A percentile compares a stretch with the other conserved stretches of the same genome.
Evolutionary conservation across 169 alveolate species (phyloP).

Genomic region (Eimeria brunetti): DNA sequence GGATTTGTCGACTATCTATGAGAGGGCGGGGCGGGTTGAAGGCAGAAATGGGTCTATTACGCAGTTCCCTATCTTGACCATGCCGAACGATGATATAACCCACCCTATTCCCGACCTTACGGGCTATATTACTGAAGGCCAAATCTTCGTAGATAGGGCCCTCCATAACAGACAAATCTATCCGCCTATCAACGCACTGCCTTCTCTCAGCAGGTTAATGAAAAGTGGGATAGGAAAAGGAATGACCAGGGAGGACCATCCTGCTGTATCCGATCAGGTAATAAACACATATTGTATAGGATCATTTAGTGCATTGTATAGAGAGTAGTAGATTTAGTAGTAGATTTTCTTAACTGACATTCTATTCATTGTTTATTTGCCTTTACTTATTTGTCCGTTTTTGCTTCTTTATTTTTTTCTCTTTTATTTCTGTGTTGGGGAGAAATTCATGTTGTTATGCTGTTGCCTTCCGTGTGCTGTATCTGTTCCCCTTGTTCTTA

Average conservation of each 20-base stretch:
- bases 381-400: neutral
- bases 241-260: constrained; percentile 99
- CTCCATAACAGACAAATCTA: constrained; percentile 98
- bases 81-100: constrained; percentile 99
- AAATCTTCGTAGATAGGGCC: constrained; percentile 99
- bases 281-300: too few relatives aligned
- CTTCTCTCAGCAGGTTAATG: constrained; percentile 99
- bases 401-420: too few relatives aligned
- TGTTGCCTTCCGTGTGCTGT: too few relatives aligned
- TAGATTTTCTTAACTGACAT: too few relatives aligned
- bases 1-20: constrained; percentile 99
- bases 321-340: too few relatives aligned
- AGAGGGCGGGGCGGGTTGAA: constrained; percentile 99
- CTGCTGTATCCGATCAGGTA: constrained; percentile 98
- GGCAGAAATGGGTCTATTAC: constrained; percentile 99
- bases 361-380: too few relatives aligned
- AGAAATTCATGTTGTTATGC: too few relatives aligned
- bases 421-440: neutral
- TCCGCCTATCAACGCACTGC: constrained; percentile 95
- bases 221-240: constrained; percentile 99
- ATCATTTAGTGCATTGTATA: too few relatives aligned
- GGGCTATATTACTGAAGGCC: constrained; percentile 97
- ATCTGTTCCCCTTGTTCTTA: too few relatives aligned
- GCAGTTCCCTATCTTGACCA: constrained; percentile 99
- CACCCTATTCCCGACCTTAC: constrained; percentile 97